These are phyloP conservation scores for Sextonia rubra DNA, from an alignment of 164 flowering plant species.

Conservation along the genomic window DNA sequence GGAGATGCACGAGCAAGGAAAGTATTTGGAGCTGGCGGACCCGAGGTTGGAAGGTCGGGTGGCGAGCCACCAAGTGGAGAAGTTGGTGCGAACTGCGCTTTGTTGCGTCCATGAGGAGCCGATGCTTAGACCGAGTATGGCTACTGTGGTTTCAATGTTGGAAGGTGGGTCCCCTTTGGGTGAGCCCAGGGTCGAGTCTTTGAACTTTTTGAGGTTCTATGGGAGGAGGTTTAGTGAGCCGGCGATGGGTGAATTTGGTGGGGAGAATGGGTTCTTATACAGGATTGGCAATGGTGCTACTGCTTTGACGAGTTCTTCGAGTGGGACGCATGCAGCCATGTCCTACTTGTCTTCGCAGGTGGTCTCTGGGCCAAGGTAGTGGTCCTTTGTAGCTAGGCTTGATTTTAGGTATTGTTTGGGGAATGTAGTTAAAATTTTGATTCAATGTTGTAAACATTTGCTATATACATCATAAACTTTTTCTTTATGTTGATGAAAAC, in stretches of 20 bases:
- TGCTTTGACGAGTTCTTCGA: neutral
- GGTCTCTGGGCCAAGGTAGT: constrained; percentile 17
- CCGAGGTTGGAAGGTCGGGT: constrained; percentile 68
- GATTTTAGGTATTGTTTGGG: neutral
- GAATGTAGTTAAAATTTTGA: too few species aligned
- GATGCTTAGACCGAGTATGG: constrained; percentile 66
- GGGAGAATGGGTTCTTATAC: neutral
- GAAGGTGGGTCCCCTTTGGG: constrained; percentile 24
- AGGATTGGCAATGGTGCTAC: neutral
- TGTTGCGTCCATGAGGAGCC: constrained; percentile 95
- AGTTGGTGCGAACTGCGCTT: constrained; percentile 68
- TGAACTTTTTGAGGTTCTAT: constrained; percentile 17
- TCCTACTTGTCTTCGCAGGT: constrained; percentile 14
- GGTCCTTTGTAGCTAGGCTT: neutral
- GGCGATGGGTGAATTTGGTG: neutral
- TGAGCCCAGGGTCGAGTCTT: constrained; percentile 19
- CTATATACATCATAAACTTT: too few species aligned
- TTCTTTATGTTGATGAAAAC: too few species aligned
- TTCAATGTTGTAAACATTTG: too few species aligned
- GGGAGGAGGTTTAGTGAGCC: constrained; percentile 13
- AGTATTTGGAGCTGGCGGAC: constrained; percentile 73
- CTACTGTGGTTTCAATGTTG: constrained; percentile 71
- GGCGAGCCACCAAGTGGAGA: constrained; percentile 55
- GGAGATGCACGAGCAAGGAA: constrained; percentile 81
- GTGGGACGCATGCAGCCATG: neutral